These are phyloP conservation scores for Cladobotryum mycophilum DNA, from an alignment of 2,329 filamentous ascomycete genomes.

Conservation along the genomic window DNA sequence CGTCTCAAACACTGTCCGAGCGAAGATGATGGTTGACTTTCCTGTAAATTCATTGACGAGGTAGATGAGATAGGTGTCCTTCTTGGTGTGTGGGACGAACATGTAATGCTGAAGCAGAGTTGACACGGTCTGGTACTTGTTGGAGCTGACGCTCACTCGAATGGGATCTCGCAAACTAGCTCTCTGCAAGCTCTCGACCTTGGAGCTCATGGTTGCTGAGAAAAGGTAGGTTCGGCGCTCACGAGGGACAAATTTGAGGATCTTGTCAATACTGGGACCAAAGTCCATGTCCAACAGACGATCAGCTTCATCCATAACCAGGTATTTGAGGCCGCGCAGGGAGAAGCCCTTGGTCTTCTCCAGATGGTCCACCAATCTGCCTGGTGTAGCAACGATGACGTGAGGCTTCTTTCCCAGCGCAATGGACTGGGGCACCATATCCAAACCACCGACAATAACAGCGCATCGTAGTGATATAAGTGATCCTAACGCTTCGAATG, in stretches of 20 bases:
- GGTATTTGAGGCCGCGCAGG: slow-evolving; percentile 70
- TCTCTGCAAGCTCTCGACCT: slow-evolving; percentile 86
- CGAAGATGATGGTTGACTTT: slow-evolving; percentile 86
- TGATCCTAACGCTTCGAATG: slow-evolving; percentile 81
- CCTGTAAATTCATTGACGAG: slow-evolving; percentile 81
- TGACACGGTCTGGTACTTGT: slow-evolving; percentile 85
- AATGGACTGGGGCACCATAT: slow-evolving; percentile 89
- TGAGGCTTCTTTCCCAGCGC: slow-evolving; percentile 94
- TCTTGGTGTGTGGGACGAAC: slow-evolving; percentile 79
- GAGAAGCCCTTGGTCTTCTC: slow-evolving; percentile 97
- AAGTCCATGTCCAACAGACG: slow-evolving; percentile 90
- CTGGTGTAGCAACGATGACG: slow-evolving; percentile 86
- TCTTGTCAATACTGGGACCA: slow-evolving; percentile 85
- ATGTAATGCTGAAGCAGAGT: slow-evolving; percentile 82
- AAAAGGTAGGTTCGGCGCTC: slow-evolving; percentile 82
- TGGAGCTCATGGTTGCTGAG: slow-evolving; percentile 88
- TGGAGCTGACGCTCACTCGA: slow-evolving; percentile 72
- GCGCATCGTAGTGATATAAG: slow-evolving; percentile 82
- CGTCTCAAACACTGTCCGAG: slow-evolving; percentile 83
- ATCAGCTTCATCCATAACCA: slow-evolving; percentile 95
- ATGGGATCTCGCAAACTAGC: slow-evolving; percentile 82
- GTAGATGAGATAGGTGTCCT: slow-evolving; percentile 85
- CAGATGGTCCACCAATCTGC: slow-evolving; percentile 81
- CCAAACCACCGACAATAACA: slow-evolving; percentile 86
- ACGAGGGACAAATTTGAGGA: slow-evolving; percentile 78